Evolutionary conservation across 1,284 basidiomycete species (phyloP), one percentile per base, ranked within the genome.

Genomic region (Ceratobasidium sp.): DNA sequence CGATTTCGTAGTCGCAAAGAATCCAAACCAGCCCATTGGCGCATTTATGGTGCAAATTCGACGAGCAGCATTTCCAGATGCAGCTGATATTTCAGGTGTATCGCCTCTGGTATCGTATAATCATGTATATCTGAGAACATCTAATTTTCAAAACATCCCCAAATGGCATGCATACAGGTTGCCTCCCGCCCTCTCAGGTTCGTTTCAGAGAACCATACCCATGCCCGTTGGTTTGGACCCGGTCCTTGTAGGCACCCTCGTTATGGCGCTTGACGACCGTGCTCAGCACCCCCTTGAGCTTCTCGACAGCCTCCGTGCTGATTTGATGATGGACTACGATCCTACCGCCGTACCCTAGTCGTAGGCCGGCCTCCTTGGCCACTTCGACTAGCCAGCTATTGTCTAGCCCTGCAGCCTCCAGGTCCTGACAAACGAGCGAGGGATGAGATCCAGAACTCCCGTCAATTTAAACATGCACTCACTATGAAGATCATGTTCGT

Each of bases 291-390:
- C 41, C 69, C 23, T 75, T 74, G 23, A 76, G 62, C 26, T 62
- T 70, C 26, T 72, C 39, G 18, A 76, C 62, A 1, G 75, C 75
- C 43, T 73, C 72, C n/a, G 74, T 23, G 28, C 71, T 71, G 30
- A 76, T 76, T 50, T 76, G 75, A 64, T 76, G 72, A 46, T 76
- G 75, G 16, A 76, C 52, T 8, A 76, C 75, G 18, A 76, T 70
- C 45, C 75, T 61, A n/a, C 75, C 75, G 16, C 32, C 64, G 21
- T 50, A 72, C 14, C 74, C 75, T 16, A 76, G 60, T 39, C 59
- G 71, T 10, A 76, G 36, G n/a, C 74, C 74, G 36, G 43, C 72
- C 21, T 52, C 53, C 12, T 53, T 64, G 28, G 61, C 74, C 50
- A 73, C 75, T 46, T 74, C 74, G 3, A 55, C 59, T 18, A 76